Evolutionary conservation across 257 asterid genomes (phyloP).

Genomic region (Lycium ferocissimum): DNA sequence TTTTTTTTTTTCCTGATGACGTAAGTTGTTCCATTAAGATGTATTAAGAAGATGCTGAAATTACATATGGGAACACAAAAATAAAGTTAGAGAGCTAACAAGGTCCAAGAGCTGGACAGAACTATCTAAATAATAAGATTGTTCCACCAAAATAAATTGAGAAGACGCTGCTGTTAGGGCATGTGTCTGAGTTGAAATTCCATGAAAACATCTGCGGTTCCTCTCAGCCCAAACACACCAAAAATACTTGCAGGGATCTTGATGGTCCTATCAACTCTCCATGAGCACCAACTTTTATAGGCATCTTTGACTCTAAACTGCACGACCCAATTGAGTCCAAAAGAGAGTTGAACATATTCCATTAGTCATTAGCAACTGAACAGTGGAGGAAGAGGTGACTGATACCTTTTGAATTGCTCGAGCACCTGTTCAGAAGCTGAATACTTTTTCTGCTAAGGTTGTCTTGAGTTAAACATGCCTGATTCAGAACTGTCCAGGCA

Average conservation of each 20-base stretch:
- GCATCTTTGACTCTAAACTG: background rate
- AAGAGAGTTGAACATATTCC: background rate
- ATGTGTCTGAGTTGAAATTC: background rate
- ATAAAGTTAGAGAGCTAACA: background rate
- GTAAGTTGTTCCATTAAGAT: background rate
- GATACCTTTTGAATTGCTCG: background rate
- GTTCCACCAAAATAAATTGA: background rate
- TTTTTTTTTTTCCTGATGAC: background rate
- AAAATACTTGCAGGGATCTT: conserved; percentile 5
- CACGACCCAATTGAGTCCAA: conserved; percentile 4
- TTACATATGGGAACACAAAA: conserved; percentile 1
- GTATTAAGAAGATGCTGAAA: background rate
- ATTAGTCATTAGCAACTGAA: background rate
- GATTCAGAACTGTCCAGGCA: background rate
- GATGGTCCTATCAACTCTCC: conserved; percentile 4
- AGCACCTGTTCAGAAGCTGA: background rate
- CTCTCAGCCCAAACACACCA: background rate
- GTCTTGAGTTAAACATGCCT: background rate
- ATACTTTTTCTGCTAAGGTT: background rate
- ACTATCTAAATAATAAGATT: background rate
- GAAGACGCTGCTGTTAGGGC: background rate
- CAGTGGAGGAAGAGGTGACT: background rate
- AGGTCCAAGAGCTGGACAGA: conserved; percentile 7
- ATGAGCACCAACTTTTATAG: background rate
- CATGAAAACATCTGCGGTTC: background rate